These are phyloP conservation scores for Lecanicillium sp. DNA, from an alignment of 2,329 filamentous ascomycete genomes.

Conservation along the genomic window DNA sequence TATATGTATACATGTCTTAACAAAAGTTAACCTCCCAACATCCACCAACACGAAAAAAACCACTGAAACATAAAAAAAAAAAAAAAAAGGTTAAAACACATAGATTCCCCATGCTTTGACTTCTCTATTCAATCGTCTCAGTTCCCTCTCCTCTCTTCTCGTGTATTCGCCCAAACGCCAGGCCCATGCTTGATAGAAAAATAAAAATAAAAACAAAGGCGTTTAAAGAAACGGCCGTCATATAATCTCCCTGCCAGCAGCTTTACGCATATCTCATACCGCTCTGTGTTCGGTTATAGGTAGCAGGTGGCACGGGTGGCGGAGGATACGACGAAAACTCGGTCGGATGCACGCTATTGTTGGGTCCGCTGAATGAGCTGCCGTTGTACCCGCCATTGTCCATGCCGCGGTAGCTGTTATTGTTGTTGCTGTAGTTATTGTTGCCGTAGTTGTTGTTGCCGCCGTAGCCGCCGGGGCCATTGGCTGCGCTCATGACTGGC, in stretches of 20 bases:
- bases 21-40: neutral
- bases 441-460: neutral
- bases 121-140: too few species aligned
- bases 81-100: too few species aligned
- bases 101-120: too few species aligned
- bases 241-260: too few species aligned
- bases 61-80: too few species aligned
- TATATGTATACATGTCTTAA: slow-evolving; percentile 1
- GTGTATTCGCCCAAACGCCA: too few species aligned
- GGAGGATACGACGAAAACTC: slow-evolving; percentile 2
- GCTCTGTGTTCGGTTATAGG: slow-evolving; percentile 6
- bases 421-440: neutral
- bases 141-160: too few species aligned
- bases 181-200: neutral
- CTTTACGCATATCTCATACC: slow-evolving; percentile 18
- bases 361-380: neutral
- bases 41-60: too few species aligned
- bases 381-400: too few species aligned
- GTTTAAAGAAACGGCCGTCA: slow-evolving; percentile 9
- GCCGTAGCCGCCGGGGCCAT: slow-evolving; percentile 3
- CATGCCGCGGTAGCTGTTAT: too few species aligned
- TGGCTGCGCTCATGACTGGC: slow-evolving; percentile 10
- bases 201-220: slow-evolving; percentile 8
- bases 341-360: slow-evolving; percentile 4
- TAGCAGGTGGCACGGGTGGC: slow-evolving; percentile 5